Base-by-base conservation (phyloP, 495 filamentous ascomycete species). In the Recurvomyces mirabilis region DNA sequence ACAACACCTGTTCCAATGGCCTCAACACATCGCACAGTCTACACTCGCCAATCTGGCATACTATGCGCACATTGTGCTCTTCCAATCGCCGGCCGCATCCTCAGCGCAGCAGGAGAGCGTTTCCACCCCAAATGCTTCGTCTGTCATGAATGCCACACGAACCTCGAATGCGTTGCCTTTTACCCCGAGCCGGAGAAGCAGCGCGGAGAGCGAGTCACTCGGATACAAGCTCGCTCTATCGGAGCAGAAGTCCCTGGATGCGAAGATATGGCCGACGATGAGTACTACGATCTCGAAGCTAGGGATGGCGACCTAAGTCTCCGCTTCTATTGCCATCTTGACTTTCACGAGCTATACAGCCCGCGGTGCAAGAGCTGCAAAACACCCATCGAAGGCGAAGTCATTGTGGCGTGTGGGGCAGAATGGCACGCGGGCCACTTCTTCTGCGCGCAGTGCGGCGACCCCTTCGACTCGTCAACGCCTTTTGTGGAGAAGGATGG, bases 391-490 rank as follows among this genome's bases (percentile, higher is more conserved):
- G 83, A 96, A 59, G 85, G 87, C 31, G 89, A 96, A 66, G 83
- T 95, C 30, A 77, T 94, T 11, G 78, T 96, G 29, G 91, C 91
- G 2, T 83, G 91, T 53, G 91, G 93, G 15, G 78, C 81, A 15
- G 85, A 93, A 64, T 99, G 86, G 86, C 91, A 99, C 64, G 83
- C 84, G 51, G 91, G 91, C 1, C 91, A 99, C 67, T 99, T 99
- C 69, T 99, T 96, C 73, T 99, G 91, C 59, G 93, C 93, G 22
- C 84, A 99, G 71, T 99, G 91, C 65, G 91, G 91, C 49, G 91
- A 99, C 72, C 87, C 88, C 14, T 95, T 95, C 60, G 81, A 81
- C 58, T 68, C 71, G 13, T 68, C 73, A 29, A 88, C 78, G 40
- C 87, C 87, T 36, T 91, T 94, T 60, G 91, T 99, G 18, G 93